Base-by-base conservation (phyloP, 768 basidiomycete genomes). In the Rhizopogon sp. region DNA sequence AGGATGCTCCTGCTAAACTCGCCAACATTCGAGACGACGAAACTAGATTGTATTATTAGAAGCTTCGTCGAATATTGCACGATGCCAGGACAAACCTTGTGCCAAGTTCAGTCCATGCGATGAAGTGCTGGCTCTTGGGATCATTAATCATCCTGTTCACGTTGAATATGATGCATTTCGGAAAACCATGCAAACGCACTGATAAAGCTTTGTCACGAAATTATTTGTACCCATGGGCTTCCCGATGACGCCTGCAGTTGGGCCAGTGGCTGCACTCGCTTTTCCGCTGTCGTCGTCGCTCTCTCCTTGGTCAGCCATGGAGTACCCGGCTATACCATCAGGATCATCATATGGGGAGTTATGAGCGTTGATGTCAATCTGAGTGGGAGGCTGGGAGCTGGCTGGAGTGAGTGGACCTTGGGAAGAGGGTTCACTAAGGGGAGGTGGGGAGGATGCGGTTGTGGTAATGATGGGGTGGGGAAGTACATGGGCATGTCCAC, bases 181-280 rank as follows among this genome's bases (percentile, higher is more conserved):
- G 9, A 46, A 50, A 17, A 7, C 2, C 20, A 37, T 17, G 44
- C 20, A 35, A 0, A 78, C 87, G 67, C 62, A 88, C 87, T 90
- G 87, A 71, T 91, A 93, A 17, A 93, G 76, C 77, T 93, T 93
- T 29, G 87, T 87, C 45, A 93, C 90, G 68, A 93, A 93, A 65
- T 93, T 93, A 64, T 91, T 92, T 20, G 77, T 78, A 11, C 72
- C 72, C 64, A 86, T 76, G 14, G 87, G 80, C 66, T 89, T 90
- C 56, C 82, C 81, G 22, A 87, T 75, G 46, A 81, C 65, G 58
- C 77, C 80, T 72, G 87, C 80, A n/a, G 70, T 72, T 10, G 70
- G 71, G 37, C 58, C 60, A 35, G 60, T 58, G n/a, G 31, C n/a
- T 1, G 66, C 59, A 3, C 59, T 52, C 6, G 61, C 2, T 40